Evolutionary conservation across 768 basidiomycete genomes (phyloP).

Genomic region (Psilocybe tampanensis): DNA sequence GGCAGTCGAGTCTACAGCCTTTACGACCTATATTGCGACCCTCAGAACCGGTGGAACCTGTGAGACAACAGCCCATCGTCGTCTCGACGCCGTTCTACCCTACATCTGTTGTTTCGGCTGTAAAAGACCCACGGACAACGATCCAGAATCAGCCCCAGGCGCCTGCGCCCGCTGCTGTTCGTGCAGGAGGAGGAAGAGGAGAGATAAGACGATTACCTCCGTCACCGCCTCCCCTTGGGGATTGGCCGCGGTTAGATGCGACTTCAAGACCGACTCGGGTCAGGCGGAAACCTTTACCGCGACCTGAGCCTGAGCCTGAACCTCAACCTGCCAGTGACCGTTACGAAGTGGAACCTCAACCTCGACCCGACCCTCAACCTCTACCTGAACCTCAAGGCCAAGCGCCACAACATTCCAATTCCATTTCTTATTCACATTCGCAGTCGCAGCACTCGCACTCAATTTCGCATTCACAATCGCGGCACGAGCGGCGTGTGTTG

Average conservation of each 20-base stretch:
- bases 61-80: conserved; percentile 16
- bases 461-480: too few species aligned
- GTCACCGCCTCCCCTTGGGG: conserved; percentile 48
- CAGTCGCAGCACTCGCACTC: too few species aligned
- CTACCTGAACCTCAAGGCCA: too few species aligned
- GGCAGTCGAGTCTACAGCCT: neutral
- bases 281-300: conserved; percentile 29
- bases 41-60: conserved; percentile 4
- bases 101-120: conserved; percentile 22
- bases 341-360: too few species aligned
- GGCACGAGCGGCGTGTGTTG: too few species aligned
- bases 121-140: conserved; percentile 16
- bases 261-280: conserved; percentile 31
- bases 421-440: too few species aligned
- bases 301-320: conserved; percentile 1
- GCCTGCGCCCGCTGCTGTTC: conserved; percentile 17
- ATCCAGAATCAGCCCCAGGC: conserved; percentile 17
- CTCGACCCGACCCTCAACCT: too few species aligned
- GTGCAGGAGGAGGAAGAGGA: neutral
- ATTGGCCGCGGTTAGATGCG: conserved; percentile 55
- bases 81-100: conserved; percentile 30
- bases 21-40: neutral
- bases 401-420: too few species aligned
- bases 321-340: neutral
- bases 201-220: conserved; percentile 22